Base-by-base conservation (phyloP, 2,329 filamentous ascomycete species). In the Stemphylium beticola region DNA sequence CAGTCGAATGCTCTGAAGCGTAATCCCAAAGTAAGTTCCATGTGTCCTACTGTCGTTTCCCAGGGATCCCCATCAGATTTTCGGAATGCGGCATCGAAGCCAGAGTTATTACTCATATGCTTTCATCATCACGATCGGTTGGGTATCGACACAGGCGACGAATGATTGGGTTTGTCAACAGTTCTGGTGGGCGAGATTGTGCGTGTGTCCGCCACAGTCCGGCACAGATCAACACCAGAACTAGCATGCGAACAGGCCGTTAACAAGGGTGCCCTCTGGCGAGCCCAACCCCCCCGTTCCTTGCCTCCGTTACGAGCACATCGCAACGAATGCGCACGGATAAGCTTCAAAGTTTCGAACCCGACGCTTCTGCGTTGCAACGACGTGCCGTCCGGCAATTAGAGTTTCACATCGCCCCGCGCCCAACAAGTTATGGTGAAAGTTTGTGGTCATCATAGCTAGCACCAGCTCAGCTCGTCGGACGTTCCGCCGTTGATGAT, bases 1-100 rank as follows among this genome's bases (percentile, higher is more conserved):
- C 78, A 84, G 60, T 85, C 87, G 55, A 89, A 85, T 57, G 91
- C 92, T 12, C 80, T 97, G 45, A 96, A 96, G 81, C 93, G 86
- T 33, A 88, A 88, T 69, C 93, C 93, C 4, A 93, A 93, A 85
- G 91, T 92, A 74, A 73, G 83, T 78, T 10, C 26, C 36, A 32
- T 57, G 42, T 41, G 34, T 56, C 45, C 18, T 58, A 49, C 54
- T 54, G 17, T 60, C 48, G 59, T 33, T 37, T 26, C 4, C 1
- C 22, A 15, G 12, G 24, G 22, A 33, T 12, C 5, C 14, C 15
- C 18, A 18, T 38, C 11, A 29, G 42, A 26, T 14, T 32, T 14
- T 29, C 26, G 26, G 26, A 29, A 29, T 9, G 20, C 15, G 20
- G 33, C 20, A 12, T 5, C 15, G 20, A 36, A 34, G 42, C 9